These are phyloP conservation scores for Urostyla sp. DNA, from an alignment of 73 alveolate species.

Conservation along the genomic window DNA sequence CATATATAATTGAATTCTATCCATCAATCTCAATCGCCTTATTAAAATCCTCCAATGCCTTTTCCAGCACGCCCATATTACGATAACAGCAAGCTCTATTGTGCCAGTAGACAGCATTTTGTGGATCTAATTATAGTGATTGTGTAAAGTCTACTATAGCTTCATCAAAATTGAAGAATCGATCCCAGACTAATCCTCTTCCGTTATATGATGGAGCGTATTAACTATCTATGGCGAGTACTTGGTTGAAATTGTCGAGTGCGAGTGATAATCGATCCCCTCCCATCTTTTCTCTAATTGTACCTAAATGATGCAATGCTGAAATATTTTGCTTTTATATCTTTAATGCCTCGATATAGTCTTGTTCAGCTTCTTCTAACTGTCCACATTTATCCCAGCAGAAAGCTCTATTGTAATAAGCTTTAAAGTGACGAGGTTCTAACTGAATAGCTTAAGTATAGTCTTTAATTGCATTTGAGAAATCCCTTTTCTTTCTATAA, in stretches of 20 bases:
- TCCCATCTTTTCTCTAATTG: conserved; percentile 91
- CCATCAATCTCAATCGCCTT: conserved; percentile 93
- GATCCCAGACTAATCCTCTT: conserved; percentile 95
- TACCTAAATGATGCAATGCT: conserved; percentile 94
- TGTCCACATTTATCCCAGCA: conserved; percentile 97
- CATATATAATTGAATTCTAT: conserved; percentile 90
- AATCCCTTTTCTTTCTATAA: conserved; percentile 89
- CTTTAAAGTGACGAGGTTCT: conserved; percentile 93
- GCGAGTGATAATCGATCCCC: conserved; percentile 88
- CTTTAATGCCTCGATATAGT: conserved; percentile 82
- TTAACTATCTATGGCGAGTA: conserved; percentile 86
- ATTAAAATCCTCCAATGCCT: conserved; percentile 92
- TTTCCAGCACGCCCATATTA: conserved; percentile 88
- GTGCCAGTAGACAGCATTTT: conserved; percentile 97
- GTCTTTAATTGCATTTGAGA: conserved; percentile 91
- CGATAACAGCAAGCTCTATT: conserved; percentile 98
- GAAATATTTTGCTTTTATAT: conserved; percentile 88
- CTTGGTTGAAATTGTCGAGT: conserved; percentile 88
- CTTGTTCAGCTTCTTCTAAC: conserved; percentile 95
- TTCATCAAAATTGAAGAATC: conserved; percentile 91
- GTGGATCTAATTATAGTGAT: conserved; percentile 89
- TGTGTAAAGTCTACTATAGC: conserved; percentile 94
- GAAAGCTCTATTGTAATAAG: conserved; percentile 96
- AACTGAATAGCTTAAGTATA: conserved; percentile 88
- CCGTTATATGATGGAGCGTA: conserved; percentile 98